Percentiles rank a stretch among this genome's conserved stretches.
These are phyloP conservation scores for Cyberlindnera lachancei DNA, from an alignment of 805 yeast genomes.

Conservation along the genomic window DNA sequence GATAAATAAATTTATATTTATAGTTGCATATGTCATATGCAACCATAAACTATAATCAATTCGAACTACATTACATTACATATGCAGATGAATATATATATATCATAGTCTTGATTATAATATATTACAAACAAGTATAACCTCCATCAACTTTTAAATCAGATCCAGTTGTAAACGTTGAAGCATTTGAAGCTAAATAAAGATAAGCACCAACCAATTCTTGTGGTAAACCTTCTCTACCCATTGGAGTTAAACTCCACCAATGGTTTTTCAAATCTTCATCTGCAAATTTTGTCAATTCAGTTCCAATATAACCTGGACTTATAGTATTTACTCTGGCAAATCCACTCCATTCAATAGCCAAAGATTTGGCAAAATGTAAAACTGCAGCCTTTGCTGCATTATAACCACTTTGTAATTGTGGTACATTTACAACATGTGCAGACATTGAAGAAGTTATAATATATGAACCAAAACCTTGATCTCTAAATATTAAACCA, in stretches of 20 bases:
- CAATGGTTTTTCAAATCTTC: conserved; percentile 38
- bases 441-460: conserved; percentile 90
- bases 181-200: conserved; percentile 74
- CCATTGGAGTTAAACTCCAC: conserved; percentile 52
- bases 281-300: conserved; percentile 46
- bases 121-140: conserved; percentile 30
- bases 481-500: conserved; percentile 66
- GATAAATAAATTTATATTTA: no score
- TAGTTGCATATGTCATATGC: no score
- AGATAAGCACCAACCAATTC: conserved; percentile 78
- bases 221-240: conserved; percentile 66
- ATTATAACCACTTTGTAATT: conserved; percentile 79
- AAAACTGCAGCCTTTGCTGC: conserved; percentile 81
- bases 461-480: conserved; percentile 72
- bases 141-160: conserved; percentile 82
- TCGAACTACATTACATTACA: no score
- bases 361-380: conserved; percentile 70
- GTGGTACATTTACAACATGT: conserved; percentile 81
- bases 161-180: conserved; percentile 71
- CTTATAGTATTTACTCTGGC: conserved; percentile 81
- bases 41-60: no score
- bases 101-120: no score
- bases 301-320: conserved; percentile 81
- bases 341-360: conserved; percentile 81
- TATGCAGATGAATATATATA: no score